Evolutionary conservation across 129 eudicot species (phyloP).

Genomic region (Sambucus nigra): DNA sequence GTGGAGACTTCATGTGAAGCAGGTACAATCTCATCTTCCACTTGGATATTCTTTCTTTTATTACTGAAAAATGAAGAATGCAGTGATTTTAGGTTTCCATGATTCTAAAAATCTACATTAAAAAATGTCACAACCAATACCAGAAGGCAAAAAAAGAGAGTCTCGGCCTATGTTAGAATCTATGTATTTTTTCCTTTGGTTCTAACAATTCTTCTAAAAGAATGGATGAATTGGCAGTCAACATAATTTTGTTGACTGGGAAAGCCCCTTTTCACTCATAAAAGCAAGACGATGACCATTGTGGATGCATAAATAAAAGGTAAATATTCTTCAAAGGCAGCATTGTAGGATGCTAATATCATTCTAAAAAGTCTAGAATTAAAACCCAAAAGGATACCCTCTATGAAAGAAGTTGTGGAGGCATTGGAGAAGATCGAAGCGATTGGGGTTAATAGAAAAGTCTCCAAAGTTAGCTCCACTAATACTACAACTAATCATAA

Average conservation of each 20-base stretch:
- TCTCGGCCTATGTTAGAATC: conserved; percentile 3
- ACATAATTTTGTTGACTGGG: conserved; percentile 53
- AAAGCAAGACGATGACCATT: conserved; percentile 32
- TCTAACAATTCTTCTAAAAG: not conserved
- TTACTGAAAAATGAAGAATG: conserved; percentile 31
- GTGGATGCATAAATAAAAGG: conserved; percentile 67
- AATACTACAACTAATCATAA: not conserved
- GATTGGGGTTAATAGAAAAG: conserved; percentile 31
- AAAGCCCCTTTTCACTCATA: conserved; percentile 46
- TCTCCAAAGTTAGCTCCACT: conserved; percentile 1
- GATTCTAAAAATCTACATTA: conserved; percentile 15
- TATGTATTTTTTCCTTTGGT: not conserved
- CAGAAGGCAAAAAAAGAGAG: conserved; percentile 13
- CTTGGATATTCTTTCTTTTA: conserved; percentile 31
- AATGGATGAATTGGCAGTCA: conserved; percentile 34
- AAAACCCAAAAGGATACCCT: conserved; percentile 59
- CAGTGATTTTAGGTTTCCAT: conserved; percentile 21
- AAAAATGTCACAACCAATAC: conserved; percentile 9
- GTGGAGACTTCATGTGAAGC: conserved; percentile 13
- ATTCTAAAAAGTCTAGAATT: conserved; percentile 41
- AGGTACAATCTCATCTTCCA: conserved; percentile 32
- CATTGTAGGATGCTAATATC: conserved; percentile 40
- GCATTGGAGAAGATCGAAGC: conserved; percentile 43
- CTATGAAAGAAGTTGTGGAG: conserved; percentile 54
- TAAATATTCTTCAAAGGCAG: conserved; percentile 61